Evolutionary conservation across 164 flowering plant genomes (phyloP).

Genomic region (Amborella trichopoda): DNA sequence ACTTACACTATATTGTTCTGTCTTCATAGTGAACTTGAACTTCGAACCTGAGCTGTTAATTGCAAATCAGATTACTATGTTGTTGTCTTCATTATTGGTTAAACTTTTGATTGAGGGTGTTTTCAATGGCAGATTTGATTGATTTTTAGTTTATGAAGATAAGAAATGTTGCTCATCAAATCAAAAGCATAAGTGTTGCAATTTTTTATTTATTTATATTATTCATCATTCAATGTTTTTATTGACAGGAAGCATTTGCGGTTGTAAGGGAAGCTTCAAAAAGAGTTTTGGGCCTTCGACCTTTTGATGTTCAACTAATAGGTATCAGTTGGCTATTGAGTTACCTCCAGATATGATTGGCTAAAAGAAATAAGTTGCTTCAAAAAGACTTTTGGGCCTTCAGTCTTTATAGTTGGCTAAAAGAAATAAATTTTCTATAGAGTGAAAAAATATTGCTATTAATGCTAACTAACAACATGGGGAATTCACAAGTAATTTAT

Average conservation of each 20-base stretch:
- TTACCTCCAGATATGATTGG: too few relatives aligned
- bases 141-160: background rate
- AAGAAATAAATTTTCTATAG: too few relatives aligned
- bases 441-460: too few relatives aligned
- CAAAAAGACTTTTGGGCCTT: too few relatives aligned
- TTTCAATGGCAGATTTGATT: background rate
- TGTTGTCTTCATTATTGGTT: background rate
- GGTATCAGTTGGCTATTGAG: too few relatives aligned
- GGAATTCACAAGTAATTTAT: too few relatives aligned
- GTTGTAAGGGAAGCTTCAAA: constrained; percentile 92
- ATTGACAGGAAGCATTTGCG: constrained; percentile 92
- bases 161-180: background rate
- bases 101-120: background rate
- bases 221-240: background rate
- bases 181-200: background rate
- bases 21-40: too few relatives aligned
- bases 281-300: constrained; percentile 94
- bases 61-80: background rate
- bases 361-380: too few relatives aligned
- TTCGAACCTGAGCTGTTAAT: too few relatives aligned
- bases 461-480: too few relatives aligned
- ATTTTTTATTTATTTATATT: background rate
- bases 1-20: too few relatives aligned
- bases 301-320: constrained; percentile 93
- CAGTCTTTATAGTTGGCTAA: too few relatives aligned